Base-by-base conservation (phyloP, 148 eudicot species). In the Salicornia ramosissima region DNA sequence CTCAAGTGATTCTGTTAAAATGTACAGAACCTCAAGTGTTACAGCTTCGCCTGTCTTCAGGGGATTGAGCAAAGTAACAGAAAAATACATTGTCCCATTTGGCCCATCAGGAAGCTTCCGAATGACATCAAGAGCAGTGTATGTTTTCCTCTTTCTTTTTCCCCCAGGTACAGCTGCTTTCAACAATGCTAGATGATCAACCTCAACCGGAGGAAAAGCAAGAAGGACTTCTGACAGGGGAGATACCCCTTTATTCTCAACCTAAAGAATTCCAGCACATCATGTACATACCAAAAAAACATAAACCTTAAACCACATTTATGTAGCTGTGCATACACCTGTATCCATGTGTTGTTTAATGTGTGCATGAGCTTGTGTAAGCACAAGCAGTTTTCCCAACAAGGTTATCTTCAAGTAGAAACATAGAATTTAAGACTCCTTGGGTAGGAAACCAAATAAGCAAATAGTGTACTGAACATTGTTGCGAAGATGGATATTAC, bases 1-100 rank as follows among this genome's bases (percentile, higher is more conserved):
- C 67, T 94, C 93, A n/a, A 94, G 90, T 73, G 96, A 87, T 72
- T 85, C 91, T 11, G 97, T 94, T 75, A 87, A 77, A 70, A 82
- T 74, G 73, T 94, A 91, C 28, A 87, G 75, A 61, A 91, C 81
- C 83, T 94, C 99, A 31, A 94, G 74, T 28, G 91, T 83, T 52
- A 79, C 67, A 54, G 87, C 61, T 81, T 76, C 93, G 80, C 89
- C 87, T 22, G 62, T 67, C 34, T 67, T 76, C 61, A 94, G 75
- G n/a, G 93, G 87, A 15, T 82, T 84, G 36, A 81, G 70, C 56
- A 94, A 79, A 55, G 81, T 72, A 26, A 87, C 14, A 16, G 88
- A 72, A 61, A 80, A 87, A 76, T 80, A 80, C 77, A 91, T 94
- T 56, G 93, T 72, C 69, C 88, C 91, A 75, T 88, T 89, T 51